phyloP scores from a whole-genome alignment of 768 basidiomycete genomes.

The Royoungia palumana region DNA sequence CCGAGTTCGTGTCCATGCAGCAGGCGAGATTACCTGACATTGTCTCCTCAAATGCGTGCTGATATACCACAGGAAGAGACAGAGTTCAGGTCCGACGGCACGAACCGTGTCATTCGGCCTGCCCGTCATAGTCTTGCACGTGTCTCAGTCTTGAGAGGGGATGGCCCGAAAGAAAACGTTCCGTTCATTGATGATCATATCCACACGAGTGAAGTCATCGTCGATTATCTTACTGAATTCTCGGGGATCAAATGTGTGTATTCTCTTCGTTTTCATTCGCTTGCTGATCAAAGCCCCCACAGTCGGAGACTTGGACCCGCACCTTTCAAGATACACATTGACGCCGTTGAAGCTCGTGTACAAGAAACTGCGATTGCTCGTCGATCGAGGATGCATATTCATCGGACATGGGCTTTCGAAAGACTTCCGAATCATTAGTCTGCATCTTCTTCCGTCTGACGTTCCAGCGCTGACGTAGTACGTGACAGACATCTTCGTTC shows the following conservation, averaged over 20 bases:
- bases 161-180: conserved; percentile 71
- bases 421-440: conserved; percentile 98
- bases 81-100: conserved; percentile 92
- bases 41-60: background rate
- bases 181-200: conserved; percentile 99
- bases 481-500: conserved; percentile 84
- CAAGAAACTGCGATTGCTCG: conserved; percentile 90
- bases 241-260: conserved; percentile 89
- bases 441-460: conserved; percentile 27
- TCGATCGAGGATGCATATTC: conserved; percentile 94
- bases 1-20: conserved; percentile 97
- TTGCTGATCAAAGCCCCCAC: conserved; percentile 4
- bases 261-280: background rate
- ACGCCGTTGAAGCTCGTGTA: conserved; percentile 98
- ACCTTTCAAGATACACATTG: conserved; percentile 77
- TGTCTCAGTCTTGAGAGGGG: conserved; percentile 89
- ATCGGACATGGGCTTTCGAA: conserved; percentile 96
- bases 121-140: conserved; percentile 89
- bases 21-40: conserved; percentile 48
- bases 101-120: conserved; percentile 88
- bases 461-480: background rate
- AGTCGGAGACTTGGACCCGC: conserved; percentile 93
- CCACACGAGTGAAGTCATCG: conserved; percentile 91
- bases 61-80: conserved; percentile 72
- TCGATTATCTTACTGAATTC: conserved; percentile 95